Percentiles rank a stretch among this genome's conserved stretches.
Conservation (phyloP, 495 filamentous ascomycete species). For the Rostrohypoxylon terebratum region DNA sequence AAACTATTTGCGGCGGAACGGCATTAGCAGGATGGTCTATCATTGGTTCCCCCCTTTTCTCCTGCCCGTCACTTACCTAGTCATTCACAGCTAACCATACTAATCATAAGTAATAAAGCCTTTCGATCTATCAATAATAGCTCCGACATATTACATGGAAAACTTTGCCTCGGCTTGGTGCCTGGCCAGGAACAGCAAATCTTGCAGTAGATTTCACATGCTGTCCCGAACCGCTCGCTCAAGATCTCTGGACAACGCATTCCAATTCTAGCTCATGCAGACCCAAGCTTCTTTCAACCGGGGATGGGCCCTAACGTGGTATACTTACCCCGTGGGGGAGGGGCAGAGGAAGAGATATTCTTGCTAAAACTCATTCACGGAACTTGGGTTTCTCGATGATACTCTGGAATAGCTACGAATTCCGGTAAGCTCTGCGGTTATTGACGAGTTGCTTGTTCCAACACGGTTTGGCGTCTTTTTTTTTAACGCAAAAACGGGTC, state of each 20-base stretch:
- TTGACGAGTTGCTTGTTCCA: constrained; percentile 8
- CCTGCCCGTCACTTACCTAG: not conserved
- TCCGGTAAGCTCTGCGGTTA: constrained; percentile 21
- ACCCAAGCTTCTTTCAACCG: constrained; percentile 25
- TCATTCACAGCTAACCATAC: constrained; percentile 15
- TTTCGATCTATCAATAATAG: constrained; percentile 14
- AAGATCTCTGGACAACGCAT: constrained; percentile 23
- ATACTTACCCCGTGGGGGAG: constrained; percentile 31
- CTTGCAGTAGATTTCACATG: constrained; percentile 36
- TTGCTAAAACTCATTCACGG: constrained; percentile 20
- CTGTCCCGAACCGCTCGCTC: not conserved
- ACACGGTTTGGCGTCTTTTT: not conserved
- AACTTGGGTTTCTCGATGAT: constrained; percentile 15
- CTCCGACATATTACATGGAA: constrained; percentile 25
- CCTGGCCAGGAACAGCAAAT: constrained; percentile 28
- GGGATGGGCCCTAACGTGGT: constrained; percentile 22
- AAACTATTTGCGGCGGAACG: constrained; percentile 13
- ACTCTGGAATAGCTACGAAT: constrained; percentile 28
- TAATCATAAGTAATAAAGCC: constrained; percentile 21
- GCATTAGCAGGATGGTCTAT: constrained; percentile 8
- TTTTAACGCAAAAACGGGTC: constrained; percentile 9
- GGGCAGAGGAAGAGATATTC: constrained; percentile 12
- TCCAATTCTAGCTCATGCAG: constrained; percentile 30
- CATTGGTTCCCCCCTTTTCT: constrained; percentile 24
- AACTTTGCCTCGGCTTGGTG: constrained; percentile 31